Evolutionary conservation across 805 yeast genomes (phyloP), one percentile per base, ranked within the genome.

Genomic region (Saccharomycopsis javanensis): DNA sequence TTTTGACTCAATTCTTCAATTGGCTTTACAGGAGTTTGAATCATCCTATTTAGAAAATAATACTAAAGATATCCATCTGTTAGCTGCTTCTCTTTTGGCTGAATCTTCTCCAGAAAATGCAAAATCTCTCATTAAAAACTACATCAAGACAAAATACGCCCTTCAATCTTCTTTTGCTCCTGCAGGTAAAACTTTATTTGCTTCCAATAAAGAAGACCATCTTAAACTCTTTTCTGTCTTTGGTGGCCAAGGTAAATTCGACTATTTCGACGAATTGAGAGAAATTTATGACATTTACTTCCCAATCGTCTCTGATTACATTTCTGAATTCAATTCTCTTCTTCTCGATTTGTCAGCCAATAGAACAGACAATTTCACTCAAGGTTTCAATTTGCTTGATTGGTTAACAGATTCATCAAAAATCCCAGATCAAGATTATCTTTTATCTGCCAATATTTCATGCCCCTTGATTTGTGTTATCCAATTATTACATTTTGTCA

Each of bases 221-320:
- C 88, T 91, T 50, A 75, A 78, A 60, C 72, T 91, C 57, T 82
- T 79, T 60, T 96, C 97, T 62, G 83, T 94, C 64, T 94, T 92
- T 67, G 99, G 99, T 70, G 99, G 99, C 67, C 99, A 94, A 77
- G 99, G 99, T 73, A 92, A 89, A 76, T 98, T 94, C 69, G 97
- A 94, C 70, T 94, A 89, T 76, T 94, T 94, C 66, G 97, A 91
- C 70, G 99, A 94, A 76, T 80, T 94, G 69, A 83, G 96, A 70
- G 95, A 89, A 63, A 71, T 91, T 59, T 85, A 87, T 76, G 75
- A 80, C 62, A 78, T 83, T 59, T 94, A 94, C 77, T 78, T 83
- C 63, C 87, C 88, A 28, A 76, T 92, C 61, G 75, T 90, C 57
- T 71, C 78, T 25, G 92, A 86, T 65, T 81, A 92, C 64, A 78